These are phyloP conservation scores for Phytophthora litchii DNA, from an alignment of 352 stramenopile genomes.

Conservation along the genomic window DNA sequence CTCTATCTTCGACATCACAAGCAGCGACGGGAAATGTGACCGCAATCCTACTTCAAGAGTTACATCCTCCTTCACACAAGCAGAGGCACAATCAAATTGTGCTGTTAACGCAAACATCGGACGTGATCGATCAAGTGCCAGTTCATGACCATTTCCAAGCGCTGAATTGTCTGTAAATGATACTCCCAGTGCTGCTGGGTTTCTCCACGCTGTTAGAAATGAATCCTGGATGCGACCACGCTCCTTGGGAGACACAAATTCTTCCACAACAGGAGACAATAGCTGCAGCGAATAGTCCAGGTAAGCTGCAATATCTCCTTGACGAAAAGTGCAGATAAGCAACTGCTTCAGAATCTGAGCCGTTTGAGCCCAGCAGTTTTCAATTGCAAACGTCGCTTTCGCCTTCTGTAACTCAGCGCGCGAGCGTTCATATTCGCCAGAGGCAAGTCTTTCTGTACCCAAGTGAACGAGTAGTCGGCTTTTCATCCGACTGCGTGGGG, in stretches of 20 bases:
- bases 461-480: slow-evolving; percentile 75
- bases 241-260: slow-evolving; percentile 66
- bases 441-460: slow-evolving; percentile 72
- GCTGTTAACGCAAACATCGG: slow-evolving; percentile 54
- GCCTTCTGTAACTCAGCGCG: slow-evolving; percentile 73
- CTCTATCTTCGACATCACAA: slow-evolving; percentile 70
- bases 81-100: slow-evolving; percentile 69
- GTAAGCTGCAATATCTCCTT: slow-evolving; percentile 74
- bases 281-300: slow-evolving; percentile 84
- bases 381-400: slow-evolving; percentile 56
- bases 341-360: slow-evolving; percentile 80
- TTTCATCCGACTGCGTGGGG: slow-evolving; percentile 73
- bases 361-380: slow-evolving; percentile 80
- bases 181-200: slow-evolving; percentile 42
- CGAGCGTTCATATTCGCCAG: slow-evolving; percentile 69
- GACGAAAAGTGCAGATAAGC: slow-evolving; percentile 73
- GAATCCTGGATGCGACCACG: slow-evolving; percentile 61
- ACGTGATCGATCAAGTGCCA: slow-evolving; percentile 58
- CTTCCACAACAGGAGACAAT: slow-evolving; percentile 70
- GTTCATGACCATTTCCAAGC: slow-evolving; percentile 49
- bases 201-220: slow-evolving; percentile 69
- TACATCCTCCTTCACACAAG: slow-evolving; percentile 72
- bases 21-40: slow-evolving; percentile 58
- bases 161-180: slow-evolving; percentile 47
- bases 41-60: slow-evolving; percentile 53